Evolutionary conservation across 495 filamentous ascomycete genomes (phyloP).

Genomic region (Xylaria castorea): DNA sequence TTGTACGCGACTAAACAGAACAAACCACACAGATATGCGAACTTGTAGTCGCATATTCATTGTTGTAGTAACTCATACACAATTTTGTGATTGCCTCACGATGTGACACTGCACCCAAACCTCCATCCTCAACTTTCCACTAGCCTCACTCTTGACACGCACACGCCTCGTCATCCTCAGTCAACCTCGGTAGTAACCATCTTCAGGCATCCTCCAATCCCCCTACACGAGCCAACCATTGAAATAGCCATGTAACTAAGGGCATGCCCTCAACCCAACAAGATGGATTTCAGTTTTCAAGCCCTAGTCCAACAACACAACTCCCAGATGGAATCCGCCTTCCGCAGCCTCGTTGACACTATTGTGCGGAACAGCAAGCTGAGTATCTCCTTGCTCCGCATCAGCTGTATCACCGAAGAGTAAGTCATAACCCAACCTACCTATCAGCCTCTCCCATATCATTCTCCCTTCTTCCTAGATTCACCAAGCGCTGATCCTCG

Average conservation of each 20-base stretch:
- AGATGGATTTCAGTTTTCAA: conserved; percentile 25
- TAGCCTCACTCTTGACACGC: conserved; percentile 11
- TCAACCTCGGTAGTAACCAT: background rate
- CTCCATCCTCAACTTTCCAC: background rate
- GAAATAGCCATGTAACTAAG: conserved; percentile 25
- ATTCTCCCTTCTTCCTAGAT: background rate
- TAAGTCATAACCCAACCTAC: conserved; percentile 25
- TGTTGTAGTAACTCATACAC: background rate
- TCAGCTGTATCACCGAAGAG: conserved; percentile 40
- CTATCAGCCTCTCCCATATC: background rate
- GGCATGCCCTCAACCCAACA: background rate
- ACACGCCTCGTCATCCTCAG: conserved; percentile 17
- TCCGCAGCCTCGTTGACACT: conserved; percentile 29
- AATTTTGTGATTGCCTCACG: background rate
- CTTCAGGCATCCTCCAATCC: conserved; percentile 2
- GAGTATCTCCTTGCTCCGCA: conserved; percentile 38
- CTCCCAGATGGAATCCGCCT: conserved; percentile 29
- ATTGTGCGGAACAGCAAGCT: conserved; percentile 40
- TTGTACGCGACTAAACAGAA: conserved; percentile 8
- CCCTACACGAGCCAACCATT: background rate
- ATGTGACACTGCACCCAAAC: background rate
- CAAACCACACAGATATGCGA: background rate
- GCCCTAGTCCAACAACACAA: conserved; percentile 17
- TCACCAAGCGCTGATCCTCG: conserved; percentile 6
- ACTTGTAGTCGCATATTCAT: conserved; percentile 10